Percentiles rank a stretch among this genome's conserved stretches.
Conservation (phyloP, 257 asterid species). For the Leptodermis oblonga region DNA sequence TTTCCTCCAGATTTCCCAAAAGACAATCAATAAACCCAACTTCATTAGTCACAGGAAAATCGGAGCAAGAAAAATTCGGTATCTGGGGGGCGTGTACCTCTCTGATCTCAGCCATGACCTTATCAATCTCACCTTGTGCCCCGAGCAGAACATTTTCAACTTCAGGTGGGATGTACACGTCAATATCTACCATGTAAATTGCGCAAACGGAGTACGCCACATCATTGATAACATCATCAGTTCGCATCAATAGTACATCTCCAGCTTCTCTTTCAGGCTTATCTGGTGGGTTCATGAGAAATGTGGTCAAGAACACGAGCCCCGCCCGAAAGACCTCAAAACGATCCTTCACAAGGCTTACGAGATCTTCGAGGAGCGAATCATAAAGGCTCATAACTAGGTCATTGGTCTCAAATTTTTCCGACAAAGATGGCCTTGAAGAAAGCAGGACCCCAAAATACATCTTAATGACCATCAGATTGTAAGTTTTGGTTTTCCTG, state of each 20-base stretch:
- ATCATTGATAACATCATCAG: background rate
- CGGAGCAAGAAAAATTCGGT: background rate
- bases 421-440: background rate
- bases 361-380: slow-evolving; percentile 2
- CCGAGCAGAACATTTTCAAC: background rate
- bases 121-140: background rate
- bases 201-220: slow-evolving; percentile 1
- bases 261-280: background rate
- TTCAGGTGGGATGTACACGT: background rate
- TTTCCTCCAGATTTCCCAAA: background rate
- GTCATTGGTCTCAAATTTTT: background rate
- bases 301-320: slow-evolving; percentile 2
- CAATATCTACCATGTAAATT: background rate
- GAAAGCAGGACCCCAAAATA: background rate
- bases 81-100: background rate
- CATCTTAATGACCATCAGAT: background rate
- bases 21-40: slow-evolving; percentile 5
- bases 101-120: background rate
- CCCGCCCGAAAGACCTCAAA: background rate
- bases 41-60: slow-evolving; percentile 6
- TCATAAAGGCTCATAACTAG: slow-evolving; percentile 1
- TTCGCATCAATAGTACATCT: background rate
- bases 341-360: background rate
- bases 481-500: background rate
- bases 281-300: background rate